Conservation (phyloP, 2,329 filamentous ascomycete species). For the Mycogone perniciosa region DNA sequence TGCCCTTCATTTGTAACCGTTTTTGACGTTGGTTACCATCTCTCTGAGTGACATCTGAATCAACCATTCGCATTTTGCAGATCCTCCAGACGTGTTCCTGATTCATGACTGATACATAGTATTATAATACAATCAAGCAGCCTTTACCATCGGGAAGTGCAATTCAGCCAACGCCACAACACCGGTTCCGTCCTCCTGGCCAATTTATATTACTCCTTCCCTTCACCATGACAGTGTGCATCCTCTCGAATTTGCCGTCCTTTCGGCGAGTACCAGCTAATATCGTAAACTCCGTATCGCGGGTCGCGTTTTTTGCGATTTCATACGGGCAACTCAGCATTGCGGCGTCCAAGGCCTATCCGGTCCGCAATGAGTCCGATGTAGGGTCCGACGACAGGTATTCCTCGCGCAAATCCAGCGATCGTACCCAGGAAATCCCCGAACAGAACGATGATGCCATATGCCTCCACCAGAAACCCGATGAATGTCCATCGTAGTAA, state of each 20-base stretch:
- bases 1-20: conserved; percentile 13
- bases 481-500: conserved; percentile 84
- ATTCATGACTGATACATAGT: conserved; percentile 1
- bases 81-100: not conserved
- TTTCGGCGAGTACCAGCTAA: not conserved
- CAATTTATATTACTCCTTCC: not conserved
- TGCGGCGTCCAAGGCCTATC: conserved; percentile 61
- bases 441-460: conserved; percentile 89
- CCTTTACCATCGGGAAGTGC: not conserved
- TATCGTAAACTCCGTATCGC: not conserved
- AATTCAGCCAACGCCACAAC: conserved; percentile 8
- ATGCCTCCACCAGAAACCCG: conserved; percentile 84
- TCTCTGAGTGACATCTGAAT: not conserved
- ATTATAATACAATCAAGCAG: conserved; percentile 5
- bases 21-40: not conserved
- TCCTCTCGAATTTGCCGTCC: not conserved
- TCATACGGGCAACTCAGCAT: conserved; percentile 73
- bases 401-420: conserved; percentile 74
- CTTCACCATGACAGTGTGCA: not conserved
- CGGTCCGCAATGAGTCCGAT: conserved; percentile 70
- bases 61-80: not conserved
- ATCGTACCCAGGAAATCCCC: conserved; percentile 95
- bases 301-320: not conserved
- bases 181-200: conserved; percentile 1
- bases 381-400: conserved; percentile 82